These are phyloP conservation scores for Solanum virginianum DNA, from an alignment of 257 asterid genomes.

Conservation along the genomic window DNA sequence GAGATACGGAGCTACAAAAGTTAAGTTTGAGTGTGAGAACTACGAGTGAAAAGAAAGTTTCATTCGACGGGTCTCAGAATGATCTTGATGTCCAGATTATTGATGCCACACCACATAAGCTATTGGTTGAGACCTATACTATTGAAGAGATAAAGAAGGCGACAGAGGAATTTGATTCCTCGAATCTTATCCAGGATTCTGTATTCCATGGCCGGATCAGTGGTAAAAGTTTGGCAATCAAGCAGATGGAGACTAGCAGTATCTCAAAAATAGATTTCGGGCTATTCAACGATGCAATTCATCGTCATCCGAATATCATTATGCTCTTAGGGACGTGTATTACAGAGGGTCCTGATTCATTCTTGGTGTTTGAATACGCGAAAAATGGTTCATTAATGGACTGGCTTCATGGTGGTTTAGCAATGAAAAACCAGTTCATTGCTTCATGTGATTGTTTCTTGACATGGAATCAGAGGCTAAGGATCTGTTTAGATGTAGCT, in stretches of 20 bases:
- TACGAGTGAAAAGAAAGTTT: constrained; percentile 60
- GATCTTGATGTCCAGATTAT: constrained; percentile 26
- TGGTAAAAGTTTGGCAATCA: constrained; percentile 55
- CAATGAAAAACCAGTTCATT: constrained; percentile 78
- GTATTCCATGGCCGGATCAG: constrained; percentile 66
- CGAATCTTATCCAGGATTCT: constrained; percentile 42
- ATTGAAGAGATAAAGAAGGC: constrained; percentile 57
- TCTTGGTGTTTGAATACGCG: constrained; percentile 53
- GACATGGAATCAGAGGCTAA: constrained; percentile 61
- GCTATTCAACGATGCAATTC: constrained; percentile 25
- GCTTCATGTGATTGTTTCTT: constrained; percentile 75
- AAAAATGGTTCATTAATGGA: constrained; percentile 67
- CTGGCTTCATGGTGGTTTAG: constrained; percentile 86
- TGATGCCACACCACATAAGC: constrained; percentile 33
- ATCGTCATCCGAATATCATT: constrained; percentile 48
- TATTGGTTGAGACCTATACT: constrained; percentile 38
- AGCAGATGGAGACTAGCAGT: constrained; percentile 14
- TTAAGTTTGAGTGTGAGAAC: constrained; percentile 56
- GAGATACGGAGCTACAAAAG: constrained; percentile 52
- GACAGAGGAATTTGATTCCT: constrained; percentile 43
- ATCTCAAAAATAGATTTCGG: constrained; percentile 30
- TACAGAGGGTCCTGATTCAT: constrained; percentile 37
- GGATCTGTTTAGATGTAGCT: constrained; percentile 59
- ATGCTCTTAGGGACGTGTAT: constrained; percentile 43
- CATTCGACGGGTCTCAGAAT: constrained; percentile 66